Evolutionary conservation across 768 basidiomycete genomes (phyloP), one percentile per base, ranked within the genome.

Genomic region (Psilocybe cyanescens): DNA sequence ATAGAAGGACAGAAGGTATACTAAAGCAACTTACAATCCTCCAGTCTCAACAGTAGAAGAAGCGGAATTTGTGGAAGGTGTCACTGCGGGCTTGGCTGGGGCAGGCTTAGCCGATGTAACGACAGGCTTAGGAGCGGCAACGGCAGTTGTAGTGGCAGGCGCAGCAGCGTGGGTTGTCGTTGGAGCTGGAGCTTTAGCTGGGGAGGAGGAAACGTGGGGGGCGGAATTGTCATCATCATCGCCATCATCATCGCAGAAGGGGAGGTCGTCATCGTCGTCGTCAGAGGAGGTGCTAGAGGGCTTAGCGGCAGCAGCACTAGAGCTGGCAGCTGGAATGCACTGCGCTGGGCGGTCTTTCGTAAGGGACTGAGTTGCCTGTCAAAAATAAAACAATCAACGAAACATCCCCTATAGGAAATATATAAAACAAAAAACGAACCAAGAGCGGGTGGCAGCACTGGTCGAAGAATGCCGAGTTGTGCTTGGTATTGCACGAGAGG

Each of bases 361-460:
- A 45, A 87, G 80, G 55, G 74, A 83, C 76, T 89, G 79, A 53
- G 68, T 81, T 9, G 79, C 79, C 86, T 88, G 65, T 44, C 47
- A 33, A 55, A 64, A 41, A 50, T 51, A 49, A 39, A 19, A 64
- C 30, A 19, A 54, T 35, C 37, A 19, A 28, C 30, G 11, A 55
- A 29, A 30, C 62, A 14, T 29, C 50, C 55, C 58, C 52, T 50
- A 28, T 19, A 17, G 60, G 45, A 4, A 47, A 37, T 11, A 41
- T 49, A 46, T 58, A 35, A 57, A 37, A 44, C 45, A 46, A 53
- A 35, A 46, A 9, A 72, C 81, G 44, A 70, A 88, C 87, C 69
- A 87, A 77, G 61, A 91, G 76, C 60, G 91, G 87, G 71, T 86
- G 86, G 80, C 91, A 91, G 71, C 93, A 94, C 30, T 76, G 67